Conservation (phyloP, 1,284 basidiomycete species). For the Trichosporon faecale region DNA sequence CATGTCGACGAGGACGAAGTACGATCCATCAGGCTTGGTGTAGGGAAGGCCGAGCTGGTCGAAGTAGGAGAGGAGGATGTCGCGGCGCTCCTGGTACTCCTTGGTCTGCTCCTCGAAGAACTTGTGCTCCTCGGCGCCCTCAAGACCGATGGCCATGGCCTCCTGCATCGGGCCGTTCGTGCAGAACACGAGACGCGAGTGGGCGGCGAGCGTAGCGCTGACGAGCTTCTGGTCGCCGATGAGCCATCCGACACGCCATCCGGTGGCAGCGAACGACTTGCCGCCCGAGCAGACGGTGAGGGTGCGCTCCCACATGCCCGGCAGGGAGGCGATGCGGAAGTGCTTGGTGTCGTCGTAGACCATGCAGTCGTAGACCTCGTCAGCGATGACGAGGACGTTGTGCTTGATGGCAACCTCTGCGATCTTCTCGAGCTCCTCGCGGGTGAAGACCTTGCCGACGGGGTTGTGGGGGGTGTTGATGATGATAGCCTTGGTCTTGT, state of each 20-base stretch:
- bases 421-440: constrained; percentile 75
- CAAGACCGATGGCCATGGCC: constrained; percentile 81
- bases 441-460: constrained; percentile 89
- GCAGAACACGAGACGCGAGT: constrained; percentile 92
- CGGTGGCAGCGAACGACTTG: constrained; percentile 95
- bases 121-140: constrained; percentile 65
- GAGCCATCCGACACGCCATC: constrained; percentile 94
- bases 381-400: constrained; percentile 87
- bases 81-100: constrained; percentile 79
- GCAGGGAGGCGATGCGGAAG: constrained; percentile 82
- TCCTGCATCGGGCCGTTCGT: constrained; percentile 89
- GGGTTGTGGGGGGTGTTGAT: constrained; percentile 96
- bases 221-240: constrained; percentile 83
- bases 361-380: constrained; percentile 98
- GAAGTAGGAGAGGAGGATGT: constrained; percentile 70
- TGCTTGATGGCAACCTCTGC: constrained; percentile 84
- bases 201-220: constrained; percentile 79
- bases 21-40: constrained; percentile 79
- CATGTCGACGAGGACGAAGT: constrained; percentile 86
- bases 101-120: constrained; percentile 77
- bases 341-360: constrained; percentile 86
- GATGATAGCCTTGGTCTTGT: constrained; percentile 86
- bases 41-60: constrained; percentile 84
- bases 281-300: constrained; percentile 77
- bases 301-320: constrained; percentile 97